These are phyloP conservation scores for Lachnellula arida DNA, from an alignment of 2,329 filamentous ascomycete genomes.

Conservation along the genomic window DNA sequence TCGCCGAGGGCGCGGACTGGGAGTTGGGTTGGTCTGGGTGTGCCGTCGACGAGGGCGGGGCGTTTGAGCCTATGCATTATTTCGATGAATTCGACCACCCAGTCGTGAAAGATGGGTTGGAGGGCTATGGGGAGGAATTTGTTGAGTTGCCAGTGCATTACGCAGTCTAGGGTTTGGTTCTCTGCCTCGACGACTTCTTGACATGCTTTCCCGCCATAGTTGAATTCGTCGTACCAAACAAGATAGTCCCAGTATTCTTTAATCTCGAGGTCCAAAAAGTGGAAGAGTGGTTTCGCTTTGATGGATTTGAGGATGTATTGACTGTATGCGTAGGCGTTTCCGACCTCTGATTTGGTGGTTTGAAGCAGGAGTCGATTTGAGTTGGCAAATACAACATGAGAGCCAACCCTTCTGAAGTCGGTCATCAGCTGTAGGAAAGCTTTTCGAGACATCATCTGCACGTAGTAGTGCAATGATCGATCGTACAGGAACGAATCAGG, in stretches of 20 bases:
- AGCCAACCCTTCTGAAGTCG: slow-evolving; percentile 92
- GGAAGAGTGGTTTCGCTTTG: slow-evolving; percentile 89
- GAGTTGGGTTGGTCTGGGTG: slow-evolving; percentile 54
- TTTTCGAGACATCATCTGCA: slow-evolving; percentile 98
- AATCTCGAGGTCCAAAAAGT: slow-evolving; percentile 95
- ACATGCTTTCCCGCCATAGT: slow-evolving; percentile 94
- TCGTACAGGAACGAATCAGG: slow-evolving; percentile 95
- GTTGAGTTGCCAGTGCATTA: slow-evolving; percentile 98
- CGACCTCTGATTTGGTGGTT: slow-evolving; percentile 93
- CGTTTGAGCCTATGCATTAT: slow-evolving; percentile 87
- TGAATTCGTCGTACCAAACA: slow-evolving; percentile 98
- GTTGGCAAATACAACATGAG: slow-evolving; percentile 91
- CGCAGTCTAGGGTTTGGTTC: slow-evolving; percentile 76
- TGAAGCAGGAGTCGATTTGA: slow-evolving; percentile 86
- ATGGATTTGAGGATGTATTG: slow-evolving; percentile 98
- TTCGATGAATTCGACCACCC: slow-evolving; percentile 91
- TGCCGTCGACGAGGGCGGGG: slow-evolving; percentile 47
- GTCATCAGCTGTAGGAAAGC: slow-evolving; percentile 96
- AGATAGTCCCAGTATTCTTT: slow-evolving; percentile 99
- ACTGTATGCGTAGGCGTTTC: slow-evolving; percentile 93
- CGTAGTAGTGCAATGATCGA: slow-evolving; percentile 88
- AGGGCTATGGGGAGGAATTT: slow-evolving; percentile 79
- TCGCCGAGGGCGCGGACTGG: slow-evolving; percentile 53
- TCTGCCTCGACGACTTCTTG: slow-evolving; percentile 72
- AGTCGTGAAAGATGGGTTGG: slow-evolving; percentile 82